Conservation (phyloP, 2,329 filamentous ascomycete genomes). For the Incumbomyces delicatus region DNA sequence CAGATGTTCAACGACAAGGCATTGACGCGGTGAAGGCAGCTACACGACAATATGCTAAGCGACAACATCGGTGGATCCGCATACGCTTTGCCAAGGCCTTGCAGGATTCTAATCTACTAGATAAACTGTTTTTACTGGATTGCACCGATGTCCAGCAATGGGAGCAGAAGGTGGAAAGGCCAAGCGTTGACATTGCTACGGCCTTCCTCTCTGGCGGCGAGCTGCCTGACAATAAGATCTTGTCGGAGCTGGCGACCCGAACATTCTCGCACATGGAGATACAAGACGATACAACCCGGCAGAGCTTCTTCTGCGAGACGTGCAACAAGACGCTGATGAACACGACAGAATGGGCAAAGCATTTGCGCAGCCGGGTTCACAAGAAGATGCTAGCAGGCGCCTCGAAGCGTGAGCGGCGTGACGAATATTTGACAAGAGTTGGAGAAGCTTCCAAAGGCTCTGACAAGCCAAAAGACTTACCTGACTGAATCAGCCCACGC, state of each 20-base stretch:
- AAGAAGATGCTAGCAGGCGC: constrained; percentile 35
- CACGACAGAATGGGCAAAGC: constrained; percentile 48
- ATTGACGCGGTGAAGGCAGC: constrained; percentile 70
- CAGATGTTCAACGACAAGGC: constrained; percentile 27
- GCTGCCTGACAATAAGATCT: constrained; percentile 46
- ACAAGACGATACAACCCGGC: constrained; percentile 38
- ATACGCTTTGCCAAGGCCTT: constrained; percentile 68
- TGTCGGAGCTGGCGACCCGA: constrained; percentile 50
- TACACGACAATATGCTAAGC: constrained; percentile 77
- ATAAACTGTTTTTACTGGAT: constrained; percentile 68
- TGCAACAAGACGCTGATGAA: constrained; percentile 53
- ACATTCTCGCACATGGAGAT: constrained; percentile 48
- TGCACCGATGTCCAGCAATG: constrained; percentile 60
- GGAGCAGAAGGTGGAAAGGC: constrained; percentile 51
- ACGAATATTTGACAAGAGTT: background rate
- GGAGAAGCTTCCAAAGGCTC: no score
- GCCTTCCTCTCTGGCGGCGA: constrained; percentile 51
- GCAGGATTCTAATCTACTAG: constrained; percentile 41
- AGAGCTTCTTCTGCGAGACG: constrained; percentile 55
- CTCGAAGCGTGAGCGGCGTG: constrained; percentile 9
- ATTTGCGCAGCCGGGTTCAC: constrained; percentile 48
- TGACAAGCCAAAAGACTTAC: background rate
- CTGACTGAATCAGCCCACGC: background rate
- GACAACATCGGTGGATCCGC: constrained; percentile 78
- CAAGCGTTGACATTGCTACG: constrained; percentile 52